Percentiles rank a stretch among this genome's conserved stretches.
phyloP scores from a whole-genome alignment of 2,329 filamentous ascomycete genomes.

The Nannizzia gypsea region DNA sequence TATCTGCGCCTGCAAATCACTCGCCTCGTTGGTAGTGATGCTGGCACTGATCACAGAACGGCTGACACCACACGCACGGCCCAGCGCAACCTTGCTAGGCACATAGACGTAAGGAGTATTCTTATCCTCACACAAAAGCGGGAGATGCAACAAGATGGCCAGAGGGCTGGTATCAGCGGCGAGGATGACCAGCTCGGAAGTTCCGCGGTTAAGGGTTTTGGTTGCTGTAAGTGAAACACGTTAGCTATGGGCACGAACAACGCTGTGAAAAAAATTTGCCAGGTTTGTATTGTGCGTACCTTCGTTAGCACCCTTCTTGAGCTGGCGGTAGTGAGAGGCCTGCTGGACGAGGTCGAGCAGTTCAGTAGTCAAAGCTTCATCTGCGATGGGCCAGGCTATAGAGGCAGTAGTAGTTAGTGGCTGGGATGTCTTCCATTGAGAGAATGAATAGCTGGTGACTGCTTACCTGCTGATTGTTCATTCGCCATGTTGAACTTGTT shows the following conservation, averaged over 20 bases:
- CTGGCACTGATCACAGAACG: conserved; percentile 74
- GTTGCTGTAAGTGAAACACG: conserved; percentile 40
- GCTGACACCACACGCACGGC: conserved; percentile 79
- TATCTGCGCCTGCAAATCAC: conserved; percentile 79
- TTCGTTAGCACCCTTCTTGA: conserved; percentile 85
- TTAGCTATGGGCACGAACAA: neutral
- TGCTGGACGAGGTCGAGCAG: conserved; percentile 74
- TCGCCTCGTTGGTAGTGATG: conserved; percentile 87
- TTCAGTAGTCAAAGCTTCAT: conserved; percentile 63
- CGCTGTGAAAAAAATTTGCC: too few relatives aligned
- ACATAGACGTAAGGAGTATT: conserved; percentile 63
- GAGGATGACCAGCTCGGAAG: conserved; percentile 77
- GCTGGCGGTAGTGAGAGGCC: conserved; percentile 50
- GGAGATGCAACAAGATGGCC: conserved; percentile 64
- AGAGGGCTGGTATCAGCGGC: conserved; percentile 80
- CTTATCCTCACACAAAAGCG: conserved; percentile 70
- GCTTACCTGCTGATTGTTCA: conserved; percentile 15
- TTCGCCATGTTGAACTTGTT: conserved; percentile 12
- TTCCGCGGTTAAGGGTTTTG: conserved; percentile 84
- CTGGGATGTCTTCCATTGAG: neutral
- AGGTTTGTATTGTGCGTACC: conserved; percentile 25
- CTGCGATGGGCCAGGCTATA: conserved; percentile 59
- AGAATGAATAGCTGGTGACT: neutral
- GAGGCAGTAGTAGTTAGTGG: neutral
- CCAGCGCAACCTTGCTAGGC: conserved; percentile 66